Percentiles rank a stretch among this genome's conserved stretches.
These are phyloP conservation scores for Leccinum truebloodii DNA, from an alignment of 768 basidiomycete species.

Conservation along the genomic window DNA sequence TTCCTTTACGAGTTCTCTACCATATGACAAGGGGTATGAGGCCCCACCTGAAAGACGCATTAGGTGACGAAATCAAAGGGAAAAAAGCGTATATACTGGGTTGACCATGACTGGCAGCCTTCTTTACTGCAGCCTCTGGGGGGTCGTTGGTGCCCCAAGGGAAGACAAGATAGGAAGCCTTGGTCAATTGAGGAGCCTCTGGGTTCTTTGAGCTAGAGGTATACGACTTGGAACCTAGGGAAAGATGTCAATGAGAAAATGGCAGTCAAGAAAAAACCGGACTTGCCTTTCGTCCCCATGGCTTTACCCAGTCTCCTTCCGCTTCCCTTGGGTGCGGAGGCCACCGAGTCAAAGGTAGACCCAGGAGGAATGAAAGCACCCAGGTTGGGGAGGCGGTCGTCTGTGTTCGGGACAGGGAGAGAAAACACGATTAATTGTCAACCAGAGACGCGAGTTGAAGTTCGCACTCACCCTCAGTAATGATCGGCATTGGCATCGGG, in stretches of 20 bases:
- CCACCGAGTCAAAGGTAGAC: conserved; percentile 17
- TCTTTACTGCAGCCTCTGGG: conserved; percentile 39
- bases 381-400: conserved; percentile 24
- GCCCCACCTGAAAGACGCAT: neutral
- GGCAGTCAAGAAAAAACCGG: neutral
- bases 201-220: conserved; percentile 14
- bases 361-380: conserved; percentile 28
- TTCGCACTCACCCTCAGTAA: conserved; percentile 18
- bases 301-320: conserved; percentile 20
- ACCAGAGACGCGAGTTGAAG: neutral
- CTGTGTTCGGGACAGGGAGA: conserved; percentile 2
- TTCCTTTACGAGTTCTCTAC: conserved; percentile 49
- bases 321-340: neutral
- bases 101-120: too few species aligned
- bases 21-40: conserved; percentile 20
- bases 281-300: neutral
- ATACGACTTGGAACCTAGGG: conserved; percentile 10
- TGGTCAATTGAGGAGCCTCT: conserved; percentile 20
- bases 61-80: neutral
- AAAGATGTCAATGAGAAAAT: neutral
- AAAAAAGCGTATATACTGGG: too few species aligned
- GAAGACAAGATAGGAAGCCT: conserved; percentile 70
- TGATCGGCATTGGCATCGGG: conserved; percentile 37
- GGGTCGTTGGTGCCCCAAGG: conserved; percentile 89
- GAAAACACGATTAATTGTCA: neutral